phyloP scores from a whole-genome alignment of 2,329 filamentous ascomycete genomes.

The Botrytis fabae region DNA sequence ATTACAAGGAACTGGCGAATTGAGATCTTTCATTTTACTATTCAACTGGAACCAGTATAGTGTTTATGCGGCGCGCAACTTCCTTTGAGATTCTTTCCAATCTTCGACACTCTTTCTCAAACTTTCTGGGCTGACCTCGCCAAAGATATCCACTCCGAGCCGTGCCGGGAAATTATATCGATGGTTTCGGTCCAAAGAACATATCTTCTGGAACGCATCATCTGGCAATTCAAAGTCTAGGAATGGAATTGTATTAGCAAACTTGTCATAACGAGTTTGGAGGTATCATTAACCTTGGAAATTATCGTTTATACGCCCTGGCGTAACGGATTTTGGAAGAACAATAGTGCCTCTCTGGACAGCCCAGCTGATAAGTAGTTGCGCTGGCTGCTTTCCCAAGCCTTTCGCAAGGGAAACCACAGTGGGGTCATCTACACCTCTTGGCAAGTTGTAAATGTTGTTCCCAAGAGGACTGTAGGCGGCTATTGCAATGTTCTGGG shows the following conservation, averaged over 20 bases:
- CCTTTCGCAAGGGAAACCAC: conserved; percentile 55
- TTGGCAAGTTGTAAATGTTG: conserved; percentile 49
- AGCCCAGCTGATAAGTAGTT: conserved; percentile 56
- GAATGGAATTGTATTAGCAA: conserved; percentile 23
- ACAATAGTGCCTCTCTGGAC: conserved; percentile 55
- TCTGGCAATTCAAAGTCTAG: conserved; percentile 44
- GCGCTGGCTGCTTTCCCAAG: conserved; percentile 52
- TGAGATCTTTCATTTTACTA: neutral
- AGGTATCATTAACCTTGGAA: conserved; percentile 37
- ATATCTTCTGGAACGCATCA: conserved; percentile 44
- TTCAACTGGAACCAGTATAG: neutral
- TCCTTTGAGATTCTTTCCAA: conserved; percentile 21
- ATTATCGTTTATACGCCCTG: conserved; percentile 51
- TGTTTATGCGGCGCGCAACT: conserved; percentile 6
- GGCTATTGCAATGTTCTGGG: conserved; percentile 60
- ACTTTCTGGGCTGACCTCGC: conserved; percentile 44
- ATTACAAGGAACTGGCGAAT: conserved; percentile 3
- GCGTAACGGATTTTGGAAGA: conserved; percentile 56
- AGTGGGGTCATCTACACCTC: conserved; percentile 50
- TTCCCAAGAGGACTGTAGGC: conserved; percentile 66
- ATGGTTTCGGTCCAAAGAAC: conserved; percentile 43
- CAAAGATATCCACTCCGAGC: conserved; percentile 48
- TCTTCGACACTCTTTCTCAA: conserved; percentile 43
- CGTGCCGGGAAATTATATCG: conserved; percentile 48
- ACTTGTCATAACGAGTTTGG: neutral